Evolutionary conservation across 805 yeast species (phyloP).

Genomic region (Grigorovia transvaalensis): DNA sequence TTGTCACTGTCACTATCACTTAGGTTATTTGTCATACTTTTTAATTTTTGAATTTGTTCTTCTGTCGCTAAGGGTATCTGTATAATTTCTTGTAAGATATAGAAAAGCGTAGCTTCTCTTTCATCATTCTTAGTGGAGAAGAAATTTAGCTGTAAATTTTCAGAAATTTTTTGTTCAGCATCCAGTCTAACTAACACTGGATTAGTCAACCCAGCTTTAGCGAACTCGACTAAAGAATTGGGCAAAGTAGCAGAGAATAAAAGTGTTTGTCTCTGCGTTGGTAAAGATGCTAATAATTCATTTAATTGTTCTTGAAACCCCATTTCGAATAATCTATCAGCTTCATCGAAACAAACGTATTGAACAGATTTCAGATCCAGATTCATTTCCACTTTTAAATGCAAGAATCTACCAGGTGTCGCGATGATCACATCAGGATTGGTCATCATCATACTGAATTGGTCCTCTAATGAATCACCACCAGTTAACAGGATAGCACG

Average conservation of each 20-base stretch:
- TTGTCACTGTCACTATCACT: slow-evolving; percentile 44
- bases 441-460: slow-evolving; percentile 81
- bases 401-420: slow-evolving; percentile 95
- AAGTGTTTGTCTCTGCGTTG: slow-evolving; percentile 74
- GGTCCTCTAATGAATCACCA: slow-evolving; percentile 98
- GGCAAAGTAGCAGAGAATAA: slow-evolving; percentile 95
- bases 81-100: slow-evolving; percentile 72
- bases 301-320: slow-evolving; percentile 91
- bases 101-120: slow-evolving; percentile 77
- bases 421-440: slow-evolving; percentile 94
- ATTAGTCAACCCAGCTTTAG: slow-evolving; percentile 88
- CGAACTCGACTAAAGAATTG: slow-evolving; percentile 83
- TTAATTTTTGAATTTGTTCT: slow-evolving; percentile 51
- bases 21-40: slow-evolving; percentile 36
- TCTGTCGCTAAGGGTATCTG: slow-evolving; percentile 71
- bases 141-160: slow-evolving; percentile 82
- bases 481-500: slow-evolving; percentile 79
- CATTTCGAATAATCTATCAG: slow-evolving; percentile 92
- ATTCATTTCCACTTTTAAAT: slow-evolving; percentile 91
- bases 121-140: slow-evolving; percentile 72
- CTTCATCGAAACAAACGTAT: slow-evolving; percentile 92
- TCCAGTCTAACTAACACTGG: slow-evolving; percentile 90
- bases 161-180: slow-evolving; percentile 84
- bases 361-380: slow-evolving; percentile 75
- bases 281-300: slow-evolving; percentile 76